Conservation (phyloP, 2,329 filamentous ascomycete genomes). For the Scortechinia acanthostroma region DNA sequence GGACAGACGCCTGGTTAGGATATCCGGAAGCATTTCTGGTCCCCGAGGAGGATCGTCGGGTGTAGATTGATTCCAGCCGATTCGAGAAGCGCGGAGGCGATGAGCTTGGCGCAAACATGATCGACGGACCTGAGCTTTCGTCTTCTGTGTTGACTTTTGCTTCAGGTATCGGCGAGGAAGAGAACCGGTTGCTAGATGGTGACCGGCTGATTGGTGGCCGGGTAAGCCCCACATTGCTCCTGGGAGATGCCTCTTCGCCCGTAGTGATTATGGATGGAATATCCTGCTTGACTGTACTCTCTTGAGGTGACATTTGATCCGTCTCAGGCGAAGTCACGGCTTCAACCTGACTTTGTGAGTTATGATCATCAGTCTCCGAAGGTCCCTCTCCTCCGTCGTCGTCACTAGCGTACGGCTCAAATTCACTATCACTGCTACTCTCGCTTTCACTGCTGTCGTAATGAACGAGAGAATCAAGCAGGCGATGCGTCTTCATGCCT, state of each 20-base stretch:
- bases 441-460: constrained; percentile 3
- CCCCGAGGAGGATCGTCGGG: constrained; percentile 6
- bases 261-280: too few relatives aligned
- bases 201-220: constrained; percentile 42
- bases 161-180: constrained; percentile 66
- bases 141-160: constrained; percentile 61
- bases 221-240: constrained; percentile 6
- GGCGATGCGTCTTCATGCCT: constrained; percentile 69
- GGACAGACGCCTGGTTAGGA: constrained; percentile 47
- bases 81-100: constrained; percentile 11
- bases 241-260: background rate
- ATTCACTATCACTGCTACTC: background rate
- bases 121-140: constrained; percentile 51
- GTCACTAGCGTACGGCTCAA: constrained; percentile 10
- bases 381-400: constrained; percentile 12
- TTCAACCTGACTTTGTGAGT: constrained; percentile 12
- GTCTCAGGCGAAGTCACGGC: constrained; percentile 8
- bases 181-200: constrained; percentile 57
- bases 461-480: constrained; percentile 54
- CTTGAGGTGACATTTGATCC: background rate
- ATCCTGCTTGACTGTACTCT: background rate
- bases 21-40: constrained; percentile 19
- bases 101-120: constrained; percentile 46
- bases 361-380: constrained; percentile 10
- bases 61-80: background rate